Base-by-base conservation (phyloP, 1,139 yeast genomes). In the Hyphopichia buzzinii region DNA sequence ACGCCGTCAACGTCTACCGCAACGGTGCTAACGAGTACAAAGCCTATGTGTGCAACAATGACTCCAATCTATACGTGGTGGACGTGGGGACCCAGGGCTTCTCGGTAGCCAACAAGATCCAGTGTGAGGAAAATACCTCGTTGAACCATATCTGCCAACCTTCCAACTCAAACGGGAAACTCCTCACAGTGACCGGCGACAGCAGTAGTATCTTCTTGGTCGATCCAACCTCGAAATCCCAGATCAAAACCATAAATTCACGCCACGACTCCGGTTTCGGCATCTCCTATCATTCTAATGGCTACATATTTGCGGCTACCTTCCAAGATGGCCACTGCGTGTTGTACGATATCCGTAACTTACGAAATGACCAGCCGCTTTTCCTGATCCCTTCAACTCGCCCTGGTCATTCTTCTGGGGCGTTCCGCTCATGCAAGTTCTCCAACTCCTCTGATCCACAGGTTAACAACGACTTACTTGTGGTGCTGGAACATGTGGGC, bases 311-410 rank as follows among this genome's bases (percentile, higher is more conserved):
- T 57, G 82, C 95, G 2, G 79, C 87, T 0, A 81, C 90, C 17
- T 88, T 87, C 55, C 96, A 89, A 59, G 89, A 85, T 53, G 97
- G 97, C 6, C 65, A 79, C 24, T 83, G 94, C 43, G 65, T 81
- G 43, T 62, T 89, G 15, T 89, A 81, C 55, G 97, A 89, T 57
- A 57, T 85, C 15, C 66, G 97, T 46, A 82, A 82, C 42, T 53
- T 78, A 37, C 39, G 46, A 4, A 33, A 41, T 17, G 50, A 55
- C 2, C 41, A 55, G 1, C 85, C 87, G 1, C 42, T 84, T 15
- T 71, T 72, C 36, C 74, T 72, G 41, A 67, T 84, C 30, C 63
- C 66, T 36, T 80, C 88, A 5, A 81, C 92, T 0, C 66, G 90
- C 43, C 61, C 71, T 27, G 67, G 74, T 62, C 85, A 44, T 69